Conservation (phyloP, 345 rosid species). For the Barbarea vulgaris region DNA sequence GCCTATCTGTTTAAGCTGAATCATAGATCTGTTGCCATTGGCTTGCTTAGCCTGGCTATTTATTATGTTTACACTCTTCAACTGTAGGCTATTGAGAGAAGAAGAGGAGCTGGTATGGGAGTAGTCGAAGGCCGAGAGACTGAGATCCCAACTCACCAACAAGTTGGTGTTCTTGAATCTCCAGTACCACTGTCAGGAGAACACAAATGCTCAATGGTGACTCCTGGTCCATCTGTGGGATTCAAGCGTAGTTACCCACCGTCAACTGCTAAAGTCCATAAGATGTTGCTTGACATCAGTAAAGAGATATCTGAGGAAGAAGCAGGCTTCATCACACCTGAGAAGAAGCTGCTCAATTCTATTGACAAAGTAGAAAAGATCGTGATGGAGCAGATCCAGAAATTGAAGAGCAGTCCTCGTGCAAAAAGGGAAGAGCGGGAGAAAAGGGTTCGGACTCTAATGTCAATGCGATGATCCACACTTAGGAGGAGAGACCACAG, state of each 20-base stretch:
- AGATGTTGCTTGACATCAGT: conserved; percentile 56
- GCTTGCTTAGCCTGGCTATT: conserved; percentile 17
- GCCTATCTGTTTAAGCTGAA: neutral
- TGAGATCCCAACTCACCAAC: conserved; percentile 47
- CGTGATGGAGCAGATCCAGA: conserved; percentile 72
- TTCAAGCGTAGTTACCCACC: conserved; percentile 47
- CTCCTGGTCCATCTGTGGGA: conserved; percentile 53
- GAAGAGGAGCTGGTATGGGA: conserved; percentile 57
- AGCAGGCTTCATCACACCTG: conserved; percentile 75
- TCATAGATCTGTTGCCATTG: conserved; percentile 5
- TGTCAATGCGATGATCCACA: conserved; percentile 68
- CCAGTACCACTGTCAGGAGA: conserved; percentile 47
- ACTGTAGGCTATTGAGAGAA: conserved; percentile 74
- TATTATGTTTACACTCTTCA: neutral
- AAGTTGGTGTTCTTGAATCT: conserved; percentile 42
- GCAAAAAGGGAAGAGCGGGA: conserved; percentile 71
- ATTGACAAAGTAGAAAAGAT: conserved; percentile 78
- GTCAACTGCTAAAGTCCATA: conserved; percentile 54
- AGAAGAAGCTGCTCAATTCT: conserved; percentile 78
- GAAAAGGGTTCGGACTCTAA: conserved; percentile 62
- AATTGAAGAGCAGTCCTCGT: conserved; percentile 65
- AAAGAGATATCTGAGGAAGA: conserved; percentile 43
- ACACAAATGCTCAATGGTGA: conserved; percentile 34
- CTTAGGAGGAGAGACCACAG: conserved; percentile 2
- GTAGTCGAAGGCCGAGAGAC: conserved; percentile 49